These are phyloP conservation scores for Sphagnum tenellum DNA, from an alignment of 225 moss, liverwort and hornwort species.

Conservation along the genomic window DNA sequence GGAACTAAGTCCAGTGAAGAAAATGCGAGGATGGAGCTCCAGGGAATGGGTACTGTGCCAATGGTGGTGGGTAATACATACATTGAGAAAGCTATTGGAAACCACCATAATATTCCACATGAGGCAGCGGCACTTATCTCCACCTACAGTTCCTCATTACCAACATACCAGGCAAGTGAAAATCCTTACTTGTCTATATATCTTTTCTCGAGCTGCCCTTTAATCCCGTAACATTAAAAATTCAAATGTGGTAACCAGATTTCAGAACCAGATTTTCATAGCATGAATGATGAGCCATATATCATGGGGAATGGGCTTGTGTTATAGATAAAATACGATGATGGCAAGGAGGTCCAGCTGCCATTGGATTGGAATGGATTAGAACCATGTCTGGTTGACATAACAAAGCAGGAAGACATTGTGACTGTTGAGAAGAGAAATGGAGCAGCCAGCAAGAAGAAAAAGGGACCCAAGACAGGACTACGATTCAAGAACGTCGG, in stretches of 20 bases:
- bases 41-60: slow-evolving; percentile 19
- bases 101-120: slow-evolving; percentile 13
- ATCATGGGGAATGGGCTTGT: no score
- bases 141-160: slow-evolving; percentile 30
- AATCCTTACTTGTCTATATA: not conserved
- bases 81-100: slow-evolving; percentile 30
- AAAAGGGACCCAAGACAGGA: slow-evolving; percentile 26
- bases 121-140: slow-evolving; percentile 14
- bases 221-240: not conserved
- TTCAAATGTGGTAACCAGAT: not conserved
- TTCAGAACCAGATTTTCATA: not conserved
- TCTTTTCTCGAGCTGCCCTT: not conserved
- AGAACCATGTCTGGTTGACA: slow-evolving; percentile 29
- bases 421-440: slow-evolving; percentile 11
- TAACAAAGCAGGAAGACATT: slow-evolving; percentile 17
- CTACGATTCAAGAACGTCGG: slow-evolving; percentile 29
- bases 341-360: slow-evolving; percentile 23
- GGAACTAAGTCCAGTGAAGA: slow-evolving; percentile 23
- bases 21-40: slow-evolving; percentile 19
- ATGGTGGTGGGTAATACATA: slow-evolving; percentile 19
- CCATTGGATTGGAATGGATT: slow-evolving; percentile 32
- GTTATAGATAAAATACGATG: slow-evolving; percentile 31
- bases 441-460: slow-evolving; percentile 14
- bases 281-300: not conserved
- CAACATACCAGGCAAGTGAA: slow-evolving; percentile 31